These are phyloP conservation scores for Camellia oleifera DNA, from an alignment of 179 eudicot species.

Conservation along the genomic window DNA sequence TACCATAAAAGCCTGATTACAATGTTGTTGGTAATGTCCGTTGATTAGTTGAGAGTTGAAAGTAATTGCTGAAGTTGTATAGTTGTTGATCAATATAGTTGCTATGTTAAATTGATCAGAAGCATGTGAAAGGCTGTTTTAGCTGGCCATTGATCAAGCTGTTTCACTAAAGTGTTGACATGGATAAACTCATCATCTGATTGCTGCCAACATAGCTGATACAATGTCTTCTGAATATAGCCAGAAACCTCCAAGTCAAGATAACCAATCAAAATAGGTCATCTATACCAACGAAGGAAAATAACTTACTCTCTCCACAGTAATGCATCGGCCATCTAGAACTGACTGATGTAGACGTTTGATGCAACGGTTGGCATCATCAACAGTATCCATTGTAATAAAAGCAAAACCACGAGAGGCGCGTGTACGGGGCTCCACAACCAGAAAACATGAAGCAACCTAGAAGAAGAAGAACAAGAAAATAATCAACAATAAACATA, in stretches of 20 bases:
- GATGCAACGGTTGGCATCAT: conserved; percentile 85
- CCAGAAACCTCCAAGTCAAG: conserved; percentile 90
- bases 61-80: conserved; percentile 85
- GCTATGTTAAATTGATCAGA: conserved; percentile 94
- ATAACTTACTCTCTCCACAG: conserved; percentile 81
- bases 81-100: conserved; percentile 90
- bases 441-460: conserved; percentile 66
- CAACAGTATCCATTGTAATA: conserved; percentile 68
- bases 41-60: conserved; percentile 96
- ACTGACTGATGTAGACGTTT: conserved; percentile 89
- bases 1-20: conserved; percentile 91
- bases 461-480: conserved; percentile 15
- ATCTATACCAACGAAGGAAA: conserved; percentile 14
- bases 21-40: conserved; percentile 80
- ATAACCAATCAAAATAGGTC: conserved; percentile 32
- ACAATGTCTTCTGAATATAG: conserved; percentile 86
- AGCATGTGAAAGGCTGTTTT: conserved; percentile 85
- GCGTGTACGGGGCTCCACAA: conserved; percentile 89
- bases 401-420: conserved; percentile 95
- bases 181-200: conserved; percentile 96
- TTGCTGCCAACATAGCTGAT: conserved; percentile 94
- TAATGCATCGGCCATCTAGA: conserved; percentile 91
- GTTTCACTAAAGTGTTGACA: conserved; percentile 72
- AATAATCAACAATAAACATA: not conserved
- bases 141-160: conserved; percentile 97